Conservation (phyloP, 108 stramenopile genomes). For the Skeletonema tropicum region DNA sequence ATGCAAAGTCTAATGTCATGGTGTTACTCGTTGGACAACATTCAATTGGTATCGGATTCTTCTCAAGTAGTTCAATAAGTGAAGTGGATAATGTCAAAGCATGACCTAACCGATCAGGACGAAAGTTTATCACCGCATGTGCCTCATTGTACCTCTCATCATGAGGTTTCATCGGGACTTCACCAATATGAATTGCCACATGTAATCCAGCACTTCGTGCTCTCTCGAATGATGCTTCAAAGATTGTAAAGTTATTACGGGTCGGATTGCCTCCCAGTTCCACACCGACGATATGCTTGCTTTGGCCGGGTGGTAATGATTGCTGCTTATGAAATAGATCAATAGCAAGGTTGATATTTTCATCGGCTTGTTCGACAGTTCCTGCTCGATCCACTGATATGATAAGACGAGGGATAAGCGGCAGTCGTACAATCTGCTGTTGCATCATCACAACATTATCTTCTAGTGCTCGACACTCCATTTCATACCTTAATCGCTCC, state of each 20-base stretch:
- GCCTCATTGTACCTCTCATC: conserved; percentile 36
- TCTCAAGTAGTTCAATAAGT: conserved; percentile 33
- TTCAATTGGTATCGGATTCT: conserved; percentile 64
- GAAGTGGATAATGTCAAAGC: conserved; percentile 55
- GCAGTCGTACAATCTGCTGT: conserved; percentile 25
- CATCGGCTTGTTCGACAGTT: conserved; percentile 36
- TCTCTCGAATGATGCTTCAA: conserved; percentile 53
- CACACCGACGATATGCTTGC: conserved; percentile 71
- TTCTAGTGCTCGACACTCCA: neutral
- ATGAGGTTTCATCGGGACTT: conserved; percentile 46
- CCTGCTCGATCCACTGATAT: conserved; percentile 76
- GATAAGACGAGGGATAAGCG: conserved; percentile 64
- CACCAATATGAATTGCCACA: conserved; percentile 82
- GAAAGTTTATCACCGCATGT: conserved; percentile 53
- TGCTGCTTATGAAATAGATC: conserved; percentile 16
- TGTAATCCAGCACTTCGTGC: conserved; percentile 61
- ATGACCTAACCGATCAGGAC: conserved; percentile 76
- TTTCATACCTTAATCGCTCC: conserved; percentile 39
- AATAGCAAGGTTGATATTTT: conserved; percentile 66
- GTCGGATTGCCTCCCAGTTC: conserved; percentile 93
- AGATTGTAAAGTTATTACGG: conserved; percentile 53
- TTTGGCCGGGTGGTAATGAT: conserved; percentile 9
- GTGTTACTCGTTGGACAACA: conserved; percentile 81
- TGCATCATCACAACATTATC: neutral
- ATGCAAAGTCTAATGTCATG: conserved; percentile 73